Evolutionary conservation across 2,329 filamentous ascomycete genomes (phyloP), one percentile per base, ranked within the genome.

Genomic region (Aureobasidium vineae): DNA sequence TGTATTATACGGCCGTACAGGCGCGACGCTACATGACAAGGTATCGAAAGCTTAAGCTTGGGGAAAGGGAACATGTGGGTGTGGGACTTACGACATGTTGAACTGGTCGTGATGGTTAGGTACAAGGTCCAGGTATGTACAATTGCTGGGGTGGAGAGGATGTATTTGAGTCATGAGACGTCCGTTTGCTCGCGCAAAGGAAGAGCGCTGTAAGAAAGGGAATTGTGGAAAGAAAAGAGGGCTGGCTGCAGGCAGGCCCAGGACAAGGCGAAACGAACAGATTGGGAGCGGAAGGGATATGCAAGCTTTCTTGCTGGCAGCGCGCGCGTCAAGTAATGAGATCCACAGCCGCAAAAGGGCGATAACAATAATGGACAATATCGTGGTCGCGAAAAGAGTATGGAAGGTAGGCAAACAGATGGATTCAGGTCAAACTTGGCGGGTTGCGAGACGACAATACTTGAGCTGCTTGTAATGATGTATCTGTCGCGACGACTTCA

Each of bases 51-150:
- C 49, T 66, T 59, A 59, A 41, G 50, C 50, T 40, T 11, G 23
- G 43, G 41, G 26, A 28, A 23, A n/a, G 23, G 33, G 23, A 45
- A 64, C 31, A 43, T 61, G 21, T 36, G 31, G 43, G 28, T 23
- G 57, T 47, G 54, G 31, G 41, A 69, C 68, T 66, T 67, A 69
- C 68, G 68, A 67, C 68, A 69, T 69, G 63, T 56, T 68, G 61
- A 65, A 67, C 56, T 65, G 60, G 40, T 68, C 60, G 60, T 56
- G 59, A 53, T 47, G 26, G 49, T 23, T 66, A 60, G 56, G 57
- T 66, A 66, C 57, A 63, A 66, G 31, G 36, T 52, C 43, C 53
- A 60, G 64, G 54, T 66, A 66, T 66, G 53, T 66, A 65, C 63
- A 65, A 43, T 45, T 65, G 40, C 49, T 53, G 41, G 53, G 61